Evolutionary conservation across 495 filamentous ascomycete genomes (phyloP).

Genomic region (Oidiodendron maius): DNA sequence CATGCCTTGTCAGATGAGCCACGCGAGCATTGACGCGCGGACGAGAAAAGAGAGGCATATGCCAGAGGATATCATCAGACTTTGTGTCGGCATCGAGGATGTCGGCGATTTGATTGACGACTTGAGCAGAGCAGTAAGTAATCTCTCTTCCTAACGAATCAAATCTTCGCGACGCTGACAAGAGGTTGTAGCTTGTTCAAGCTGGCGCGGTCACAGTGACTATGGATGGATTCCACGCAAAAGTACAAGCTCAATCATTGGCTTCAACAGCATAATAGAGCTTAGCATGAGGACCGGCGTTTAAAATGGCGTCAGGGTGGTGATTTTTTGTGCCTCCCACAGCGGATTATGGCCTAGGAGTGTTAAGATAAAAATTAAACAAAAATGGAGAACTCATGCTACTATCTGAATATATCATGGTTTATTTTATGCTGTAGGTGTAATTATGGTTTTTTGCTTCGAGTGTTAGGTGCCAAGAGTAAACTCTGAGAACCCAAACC

Average conservation of each 20-base stretch:
- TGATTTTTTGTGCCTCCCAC: too few relatives aligned
- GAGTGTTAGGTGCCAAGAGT: too few relatives aligned
- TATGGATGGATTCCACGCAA: slow-evolving; percentile 67
- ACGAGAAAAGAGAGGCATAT: slow-evolving; percentile 82
- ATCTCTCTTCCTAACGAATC: slow-evolving; percentile 7
- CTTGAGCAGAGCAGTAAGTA: slow-evolving; percentile 80
- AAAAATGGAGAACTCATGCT: too few relatives aligned
- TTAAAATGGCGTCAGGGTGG: too few relatives aligned
- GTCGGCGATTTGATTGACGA: slow-evolving; percentile 90
- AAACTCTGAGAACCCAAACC: too few relatives aligned
- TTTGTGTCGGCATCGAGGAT: slow-evolving; percentile 98
- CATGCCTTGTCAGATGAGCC: slow-evolving; percentile 99
- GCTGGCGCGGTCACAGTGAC: slow-evolving; percentile 86
- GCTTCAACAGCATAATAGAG: too few relatives aligned
- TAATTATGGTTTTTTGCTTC: too few relatives aligned
- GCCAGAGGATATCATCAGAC: slow-evolving; percentile 91
- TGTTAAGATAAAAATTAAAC: too few relatives aligned
- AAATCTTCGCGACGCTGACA: slow-evolving; percentile 10
- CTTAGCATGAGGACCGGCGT: too few relatives aligned
- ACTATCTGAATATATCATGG: too few relatives aligned
- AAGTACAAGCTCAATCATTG: slow-evolving; percentile 7
- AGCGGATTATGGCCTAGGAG: too few relatives aligned
- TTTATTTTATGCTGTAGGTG: too few relatives aligned
- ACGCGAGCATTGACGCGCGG: slow-evolving; percentile 95
- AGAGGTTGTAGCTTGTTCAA: slow-evolving; percentile 68